A percentile compares a stretch with the other conserved stretches of the same genome.
These are phyloP conservation scores for Rubia tinctorum DNA, from an alignment of 305 asterid genomes.

Conservation along the genomic window DNA sequence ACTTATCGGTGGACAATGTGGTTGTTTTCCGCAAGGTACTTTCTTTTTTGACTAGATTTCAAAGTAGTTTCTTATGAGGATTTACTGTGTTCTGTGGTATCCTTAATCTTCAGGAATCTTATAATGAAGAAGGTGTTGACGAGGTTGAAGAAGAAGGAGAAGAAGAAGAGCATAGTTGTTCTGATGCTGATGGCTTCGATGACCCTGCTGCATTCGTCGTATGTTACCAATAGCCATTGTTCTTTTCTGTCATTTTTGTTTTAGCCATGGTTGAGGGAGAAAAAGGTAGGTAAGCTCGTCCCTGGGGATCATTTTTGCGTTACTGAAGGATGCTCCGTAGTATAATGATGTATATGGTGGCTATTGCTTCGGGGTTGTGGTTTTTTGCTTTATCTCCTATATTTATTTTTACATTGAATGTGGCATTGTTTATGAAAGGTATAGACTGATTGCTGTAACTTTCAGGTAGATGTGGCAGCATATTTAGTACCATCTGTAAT, in stretches of 20 bases:
- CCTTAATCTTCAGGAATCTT: slow-evolving; percentile 35
- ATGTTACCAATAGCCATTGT: slow-evolving; percentile 6
- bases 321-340: background rate
- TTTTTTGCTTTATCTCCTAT: too few species aligned
- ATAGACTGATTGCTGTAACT: too few species aligned
- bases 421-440: too few species aligned
- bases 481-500: background rate
- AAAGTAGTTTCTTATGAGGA: background rate
- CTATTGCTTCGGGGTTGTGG: background rate
- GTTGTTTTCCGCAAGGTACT: slow-evolving; percentile 53
- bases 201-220: slow-evolving; percentile 66
- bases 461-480: background rate
- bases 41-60: background rate
- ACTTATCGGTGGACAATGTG: slow-evolving; percentile 57
- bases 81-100: background rate
- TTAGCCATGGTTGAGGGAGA: background rate
- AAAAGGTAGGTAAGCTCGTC: background rate
- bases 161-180: slow-evolving; percentile 39
- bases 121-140: slow-evolving; percentile 18
- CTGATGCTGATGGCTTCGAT: slow-evolving; percentile 31
- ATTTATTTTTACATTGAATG: too few species aligned
- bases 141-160: slow-evolving; percentile 18
- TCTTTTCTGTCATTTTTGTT: background rate
- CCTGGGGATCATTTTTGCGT: too few species aligned
- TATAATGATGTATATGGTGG: background rate